These are phyloP conservation scores for Bipolaris sorokiniana DNA, from an alignment of 2,329 filamentous ascomycete species.

Conservation along the genomic window DNA sequence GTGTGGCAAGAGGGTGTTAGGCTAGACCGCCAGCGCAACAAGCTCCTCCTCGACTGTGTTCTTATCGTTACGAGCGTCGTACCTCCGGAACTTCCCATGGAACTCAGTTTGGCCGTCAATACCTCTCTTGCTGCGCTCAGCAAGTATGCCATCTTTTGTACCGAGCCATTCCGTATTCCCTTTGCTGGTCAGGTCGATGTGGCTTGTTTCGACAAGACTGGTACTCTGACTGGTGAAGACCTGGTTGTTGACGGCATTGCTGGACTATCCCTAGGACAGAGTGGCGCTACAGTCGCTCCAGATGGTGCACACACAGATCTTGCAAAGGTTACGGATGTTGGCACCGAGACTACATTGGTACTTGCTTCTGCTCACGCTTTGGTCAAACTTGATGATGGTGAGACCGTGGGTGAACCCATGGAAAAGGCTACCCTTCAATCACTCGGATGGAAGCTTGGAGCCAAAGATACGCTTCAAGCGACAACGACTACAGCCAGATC, in stretches of 20 bases:
- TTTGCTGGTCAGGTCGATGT: slow-evolving; percentile 94
- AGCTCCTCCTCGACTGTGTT: slow-evolving; percentile 94
- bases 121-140: slow-evolving; percentile 93
- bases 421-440: slow-evolving; percentile 92
- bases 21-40: slow-evolving; percentile 94
- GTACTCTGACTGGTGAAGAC: slow-evolving; percentile 94
- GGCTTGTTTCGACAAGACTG: slow-evolving; percentile 98
- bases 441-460: slow-evolving; percentile 90
- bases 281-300: slow-evolving; percentile 69
- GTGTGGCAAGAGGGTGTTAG: slow-evolving; percentile 97
- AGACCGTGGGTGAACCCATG: slow-evolving; percentile 98
- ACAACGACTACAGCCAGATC: slow-evolving; percentile 62
- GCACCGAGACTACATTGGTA: slow-evolving; percentile 85
- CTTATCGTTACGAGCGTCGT: slow-evolving; percentile 98
- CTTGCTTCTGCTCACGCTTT: slow-evolving; percentile 93
- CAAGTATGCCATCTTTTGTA: slow-evolving; percentile 97
- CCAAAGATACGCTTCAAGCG: slow-evolving; percentile 81
- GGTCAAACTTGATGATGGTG: slow-evolving; percentile 94
- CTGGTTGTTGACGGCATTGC: slow-evolving; percentile 96
- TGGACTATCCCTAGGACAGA: slow-evolving; percentile 76
- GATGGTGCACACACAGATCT: slow-evolving; percentile 86
- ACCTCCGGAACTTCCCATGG: slow-evolving; percentile 98
- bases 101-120: slow-evolving; percentile 95
- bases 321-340: slow-evolving; percentile 71
- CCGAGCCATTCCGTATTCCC: slow-evolving; percentile 97